Base-by-base conservation (phyloP, 2,329 filamentous ascomycete species). In the Monosporascus ibericus region DNA sequence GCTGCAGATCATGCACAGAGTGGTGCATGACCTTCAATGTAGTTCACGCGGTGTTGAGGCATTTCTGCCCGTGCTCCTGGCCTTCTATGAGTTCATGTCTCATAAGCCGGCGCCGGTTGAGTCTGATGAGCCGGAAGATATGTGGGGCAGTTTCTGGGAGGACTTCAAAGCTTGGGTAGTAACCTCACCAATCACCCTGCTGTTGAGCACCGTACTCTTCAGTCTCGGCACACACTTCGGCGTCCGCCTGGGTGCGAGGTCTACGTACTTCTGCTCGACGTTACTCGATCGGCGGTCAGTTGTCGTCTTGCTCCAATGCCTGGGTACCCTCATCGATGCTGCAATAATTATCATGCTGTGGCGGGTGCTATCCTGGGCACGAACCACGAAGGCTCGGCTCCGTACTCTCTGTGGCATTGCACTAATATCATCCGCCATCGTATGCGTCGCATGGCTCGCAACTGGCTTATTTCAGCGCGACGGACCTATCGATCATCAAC, bases 231-330 rank as follows among this genome's bases (percentile, higher is more conserved):
- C 74, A 3, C 78, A 70, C 51, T 60, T 72, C 2, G 66, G 72
- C 17, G 59, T 70, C 2, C 66, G 68, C 15, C 69, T 71, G n/a
- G 66, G 67, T 3, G 60, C 63, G 18, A 65, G 60, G n/a, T 81
- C 79, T 14, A 79, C 76, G 0, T 80, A 76, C 52, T 72, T 80
- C 52, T 83, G 80, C 58, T 75, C 78, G 18, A 57, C 68, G 5
- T 58, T 68, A 3, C 55, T 70, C 15, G 77, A 80, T 50, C 71
- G 66, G 48, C 63, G 63, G 3, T 59, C 64, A 5, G 63, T 63
- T 18, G 65, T 74, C 1, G 56, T 75, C 1, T 55, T 68, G n/a
- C 58, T 75, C 6, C 79, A 81, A 55, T 67, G 72, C 47, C 18
- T 70, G 1, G 75, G 76, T 0, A 61, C 81, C 18, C 53, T 72